Conservation (phyloP, 1,284 basidiomycete species). For the Puccinia polysora region DNA sequence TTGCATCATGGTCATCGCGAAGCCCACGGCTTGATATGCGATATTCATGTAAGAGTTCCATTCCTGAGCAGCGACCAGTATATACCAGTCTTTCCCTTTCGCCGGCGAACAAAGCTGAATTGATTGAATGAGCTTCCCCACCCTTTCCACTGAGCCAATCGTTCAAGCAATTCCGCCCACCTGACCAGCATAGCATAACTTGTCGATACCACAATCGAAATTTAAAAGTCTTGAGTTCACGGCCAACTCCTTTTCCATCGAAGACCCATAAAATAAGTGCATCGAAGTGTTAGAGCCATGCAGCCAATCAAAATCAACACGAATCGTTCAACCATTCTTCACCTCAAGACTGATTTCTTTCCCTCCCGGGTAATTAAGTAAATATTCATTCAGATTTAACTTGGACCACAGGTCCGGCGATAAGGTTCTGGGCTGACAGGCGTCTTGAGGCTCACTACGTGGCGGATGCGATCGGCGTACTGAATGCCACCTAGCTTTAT, state of each 20-base stretch:
- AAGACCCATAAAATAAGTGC: background rate
- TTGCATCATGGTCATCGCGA: constrained; percentile 43
- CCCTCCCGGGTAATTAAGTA: constrained; percentile 27
- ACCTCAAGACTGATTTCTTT: constrained; percentile 14
- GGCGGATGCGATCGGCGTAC: background rate
- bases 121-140: background rate
- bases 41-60: constrained; percentile 43
- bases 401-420: constrained; percentile 12
- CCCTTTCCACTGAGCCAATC: background rate
- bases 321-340: background rate
- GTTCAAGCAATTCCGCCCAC: constrained; percentile 5
- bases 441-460: background rate
- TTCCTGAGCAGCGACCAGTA: constrained; percentile 40
- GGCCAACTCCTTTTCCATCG: constrained; percentile 17
- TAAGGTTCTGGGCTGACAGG: constrained; percentile 10
- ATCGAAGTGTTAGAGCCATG: background rate
- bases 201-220: constrained; percentile 41
- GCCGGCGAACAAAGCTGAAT: constrained; percentile 31
- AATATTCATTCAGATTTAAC: constrained; percentile 21
- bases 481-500: too few species aligned
- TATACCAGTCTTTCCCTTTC: constrained; percentile 40
- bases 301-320: background rate
- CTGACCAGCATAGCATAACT: constrained; percentile 27
- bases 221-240: constrained; percentile 2
- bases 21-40: constrained; percentile 35